Base-by-base conservation (phyloP, 805 yeast species). In the Yamadazyma kitorensis region DNA sequence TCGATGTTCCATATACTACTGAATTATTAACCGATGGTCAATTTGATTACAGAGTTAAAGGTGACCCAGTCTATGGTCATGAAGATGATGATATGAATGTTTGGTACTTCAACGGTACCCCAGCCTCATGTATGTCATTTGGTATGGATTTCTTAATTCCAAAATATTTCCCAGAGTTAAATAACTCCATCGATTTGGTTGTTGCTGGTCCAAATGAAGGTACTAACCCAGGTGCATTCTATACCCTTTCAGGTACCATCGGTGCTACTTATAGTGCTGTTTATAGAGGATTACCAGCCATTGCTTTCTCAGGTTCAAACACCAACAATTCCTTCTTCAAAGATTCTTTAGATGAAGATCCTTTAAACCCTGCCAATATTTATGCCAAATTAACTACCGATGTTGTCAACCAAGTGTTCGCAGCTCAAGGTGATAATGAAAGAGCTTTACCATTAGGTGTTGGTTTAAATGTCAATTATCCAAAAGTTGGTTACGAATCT, bases 41-140 rank as follows among this genome's bases (percentile, higher is more conserved):
- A 40, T 74, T 74, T 44, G 49, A 45, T 29, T 72, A 70, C 51
- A 68, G 61, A 40, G 61, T 59, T 38, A 54, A 49, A 3, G 80
- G 79, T 26, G 62, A 63, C 17, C 76, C 78, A 43, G 63, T 77
- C 14, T 74, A 78, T 77, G 79, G 77, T 29, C 69, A 69, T 44
- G 79, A 74, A 34, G 47, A 34, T 14, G 39, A 49, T 31, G 48
- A 50, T 31, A 16, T 19, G 33, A 61, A 69, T 40, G 54, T 68
- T 42, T 74, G 79, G 78, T 74, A 74, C 52, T 71, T 74, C 59
- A 70, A 72, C 44, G 78, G 76, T 41, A 70, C 78, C 12, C 80
- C 80, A 39, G 74, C 77, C 28, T 63, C 75, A 10, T 69, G 69
- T 50, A 74, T 72, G 27, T 64, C 73, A 4, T 65, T 71, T 44